Percentiles rank a stretch among this genome's conserved stretches.
These are phyloP conservation scores for Gracilaria caudata DNA, from an alignment of 23 red algal species.

Conservation along the genomic window DNA sequence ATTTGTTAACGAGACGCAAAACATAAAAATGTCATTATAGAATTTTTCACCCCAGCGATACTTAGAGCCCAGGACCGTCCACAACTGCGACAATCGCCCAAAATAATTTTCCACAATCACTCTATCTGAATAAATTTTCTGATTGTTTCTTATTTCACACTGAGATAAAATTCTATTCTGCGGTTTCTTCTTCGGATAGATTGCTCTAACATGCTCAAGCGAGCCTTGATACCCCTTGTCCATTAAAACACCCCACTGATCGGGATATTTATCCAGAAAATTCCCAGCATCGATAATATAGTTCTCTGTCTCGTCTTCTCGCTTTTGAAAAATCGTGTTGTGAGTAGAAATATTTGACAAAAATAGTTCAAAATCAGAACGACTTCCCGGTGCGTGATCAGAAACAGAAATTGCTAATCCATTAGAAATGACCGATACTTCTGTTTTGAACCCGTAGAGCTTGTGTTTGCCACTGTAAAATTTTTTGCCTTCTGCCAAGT, in stretches of 20 bases:
- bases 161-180: too few species aligned
- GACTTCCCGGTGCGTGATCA: neutral
- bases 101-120: conserved; percentile 29
- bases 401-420: neutral
- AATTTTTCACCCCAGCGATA: conserved; percentile 4
- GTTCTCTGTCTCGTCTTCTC: too few species aligned
- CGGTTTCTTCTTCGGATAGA: neutral
- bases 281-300: too few species aligned
- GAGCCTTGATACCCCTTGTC: neutral
- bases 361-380: neutral
- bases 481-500: neutral
- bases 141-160: too few species aligned
- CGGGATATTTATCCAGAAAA: too few species aligned
- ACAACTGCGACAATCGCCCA: neutral
- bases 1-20: neutral
- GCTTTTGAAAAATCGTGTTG: neutral
- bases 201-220: neutral
- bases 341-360: neutral
- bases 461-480: conserved; percentile 10
- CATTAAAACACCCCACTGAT: neutral
- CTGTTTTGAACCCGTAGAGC: neutral
- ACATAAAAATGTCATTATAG: conserved; percentile 8
- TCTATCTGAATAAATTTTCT: too few species aligned
- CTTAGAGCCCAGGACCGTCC: neutral
- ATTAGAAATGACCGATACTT: conserved; percentile 2